Evolutionary conservation across 192 early-diverging fungal species (phyloP).

Genomic region (Funneliformis geosporum): DNA sequence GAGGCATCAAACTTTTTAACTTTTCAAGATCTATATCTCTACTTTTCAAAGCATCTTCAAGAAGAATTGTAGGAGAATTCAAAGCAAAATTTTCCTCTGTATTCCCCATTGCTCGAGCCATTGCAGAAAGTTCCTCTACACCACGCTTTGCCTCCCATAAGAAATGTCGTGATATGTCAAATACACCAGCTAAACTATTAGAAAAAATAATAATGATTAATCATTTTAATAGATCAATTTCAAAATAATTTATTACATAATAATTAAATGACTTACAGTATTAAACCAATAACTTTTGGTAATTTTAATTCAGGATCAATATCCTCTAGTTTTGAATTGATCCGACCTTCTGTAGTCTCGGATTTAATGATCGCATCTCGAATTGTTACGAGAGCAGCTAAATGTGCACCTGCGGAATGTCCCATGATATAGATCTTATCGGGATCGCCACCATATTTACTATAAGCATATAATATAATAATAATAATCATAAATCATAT

Average conservation of each 20-base stretch:
- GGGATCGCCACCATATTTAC: constrained; percentile 34
- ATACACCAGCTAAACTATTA: constrained; percentile 43
- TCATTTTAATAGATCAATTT: background rate
- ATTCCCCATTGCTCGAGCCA: constrained; percentile 55
- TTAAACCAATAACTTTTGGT: constrained; percentile 24
- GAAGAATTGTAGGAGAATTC: constrained; percentile 38
- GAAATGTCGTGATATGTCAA: constrained; percentile 50
- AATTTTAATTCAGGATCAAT: constrained; percentile 15
- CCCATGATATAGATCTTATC: constrained; percentile 48
- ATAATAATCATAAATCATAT: background rate
- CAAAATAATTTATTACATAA: background rate
- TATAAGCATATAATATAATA: background rate
- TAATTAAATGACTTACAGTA: constrained; percentile 17
- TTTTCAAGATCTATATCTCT: constrained; percentile 4
- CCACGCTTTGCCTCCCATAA: constrained; percentile 53
- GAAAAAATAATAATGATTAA: background rate
- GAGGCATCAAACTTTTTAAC: constrained; percentile 36
- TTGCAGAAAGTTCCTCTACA: constrained; percentile 57
- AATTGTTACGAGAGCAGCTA: constrained; percentile 41
- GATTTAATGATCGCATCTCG: constrained; percentile 36
- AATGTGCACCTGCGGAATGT: constrained; percentile 49
- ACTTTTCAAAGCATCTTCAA: constrained; percentile 33
- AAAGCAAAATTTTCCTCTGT: constrained; percentile 16
- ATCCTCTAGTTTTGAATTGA: background rate
- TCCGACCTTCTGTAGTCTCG: background rate